These are phyloP conservation scores for Rhizomucor pusillus DNA, from an alignment of 371 early-diverging fungal species.

Conservation along the genomic window DNA sequence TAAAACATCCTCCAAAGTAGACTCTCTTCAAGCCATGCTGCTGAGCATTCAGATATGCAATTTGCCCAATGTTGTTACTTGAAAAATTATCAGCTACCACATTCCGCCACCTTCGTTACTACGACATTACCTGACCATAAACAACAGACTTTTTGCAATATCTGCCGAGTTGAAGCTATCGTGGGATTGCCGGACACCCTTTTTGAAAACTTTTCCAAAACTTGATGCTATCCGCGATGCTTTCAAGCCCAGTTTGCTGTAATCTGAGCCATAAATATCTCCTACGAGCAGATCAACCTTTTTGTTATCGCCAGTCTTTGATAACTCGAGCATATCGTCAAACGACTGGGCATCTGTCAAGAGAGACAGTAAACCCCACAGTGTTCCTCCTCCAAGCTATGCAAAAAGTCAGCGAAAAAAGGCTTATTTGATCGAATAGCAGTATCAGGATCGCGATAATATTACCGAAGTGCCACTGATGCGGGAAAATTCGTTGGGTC, in stretches of 20 bases:
- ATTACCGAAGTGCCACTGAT: conserved; percentile 91
- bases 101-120: too few species aligned
- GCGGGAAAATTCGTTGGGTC: conserved; percentile 72
- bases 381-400: conserved; percentile 95
- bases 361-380: conserved; percentile 91
- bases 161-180: conserved; percentile 71
- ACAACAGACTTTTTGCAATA: conserved; percentile 84
- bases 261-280: conserved; percentile 94
- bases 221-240: conserved; percentile 91
- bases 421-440: background rate
- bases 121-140: conserved; percentile 73
- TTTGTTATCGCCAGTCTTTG: conserved; percentile 88
- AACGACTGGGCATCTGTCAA: conserved; percentile 83
- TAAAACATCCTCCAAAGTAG: conserved; percentile 97
- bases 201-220: conserved; percentile 94
- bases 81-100: too few species aligned
- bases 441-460: background rate
- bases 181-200: conserved; percentile 57
- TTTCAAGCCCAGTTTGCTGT: conserved; percentile 84
- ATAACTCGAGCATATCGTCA: conserved; percentile 94
- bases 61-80: conserved; percentile 98
- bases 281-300: conserved; percentile 95
- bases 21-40: conserved; percentile 87
- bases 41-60: conserved; percentile 94
- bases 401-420: background rate